Base-by-base conservation (phyloP, 768 basidiomycete genomes). In the Botryobasidium botryosum region DNA sequence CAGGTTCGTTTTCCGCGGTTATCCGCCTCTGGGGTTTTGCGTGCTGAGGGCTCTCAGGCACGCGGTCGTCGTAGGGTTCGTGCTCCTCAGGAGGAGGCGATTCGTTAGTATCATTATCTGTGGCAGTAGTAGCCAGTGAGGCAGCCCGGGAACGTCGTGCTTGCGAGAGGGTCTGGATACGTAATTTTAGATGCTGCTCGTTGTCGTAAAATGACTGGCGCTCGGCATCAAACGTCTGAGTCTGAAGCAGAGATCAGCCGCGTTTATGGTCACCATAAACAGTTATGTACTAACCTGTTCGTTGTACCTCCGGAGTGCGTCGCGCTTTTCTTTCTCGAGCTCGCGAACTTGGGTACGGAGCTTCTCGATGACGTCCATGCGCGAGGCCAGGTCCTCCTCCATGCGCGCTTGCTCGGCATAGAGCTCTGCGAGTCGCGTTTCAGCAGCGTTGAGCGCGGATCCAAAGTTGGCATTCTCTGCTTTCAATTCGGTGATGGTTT, bases 141-240 rank as follows among this genome's bases (percentile, higher is more conserved):
- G 13, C 8, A 8, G 24, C 24, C 40, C 13, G 54, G 56, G 46
- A 72, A 68, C 6, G 62, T 59, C 42, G 72, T 70, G 72, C 68
- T 50, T 83, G 74, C 5, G 71, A 66, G 31, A 88, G 72, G 6
- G 79, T 81, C 56, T 82, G 78, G 42, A 91, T 87, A 48, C 85
- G 82, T 36, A 82, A 81, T 61, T 87, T 88, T 51, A 90, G 76
- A 60, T 88, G 86, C 57, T 90, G 82, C 55, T 92, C 87, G 55
- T 85, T 87, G 61, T 91, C 87, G 56, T 87, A 87, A 60, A 88
- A 83, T 13, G 85, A 72, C 58, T 90, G 85, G 27, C 88, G 79
- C 61, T 92, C 88, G 6, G 84, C 81, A 56, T 92, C 88, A 56
- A 90, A 91, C 3, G 81, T 80, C 15, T 74, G 65, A n/a, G 77